Base-by-base conservation (phyloP, 2,329 filamentous ascomycete species). In the Ascochyta pisi region DNA sequence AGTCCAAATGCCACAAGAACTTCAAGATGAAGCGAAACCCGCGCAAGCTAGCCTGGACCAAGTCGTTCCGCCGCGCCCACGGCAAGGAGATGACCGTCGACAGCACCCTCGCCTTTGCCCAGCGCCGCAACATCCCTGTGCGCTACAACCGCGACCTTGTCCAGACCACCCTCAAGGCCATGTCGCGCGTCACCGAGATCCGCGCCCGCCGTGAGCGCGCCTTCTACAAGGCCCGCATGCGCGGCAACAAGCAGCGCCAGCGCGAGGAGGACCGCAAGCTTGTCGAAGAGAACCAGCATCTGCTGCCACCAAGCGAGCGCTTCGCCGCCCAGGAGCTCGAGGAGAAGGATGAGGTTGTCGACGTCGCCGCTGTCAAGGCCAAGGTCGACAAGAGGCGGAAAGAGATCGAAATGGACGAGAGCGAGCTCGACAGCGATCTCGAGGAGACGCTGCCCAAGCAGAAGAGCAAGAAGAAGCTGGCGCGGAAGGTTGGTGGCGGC, bases 1-100 rank as follows among this genome's bases (percentile, higher is more conserved):
- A 86, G 50, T 69, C 63, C 33, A 74, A 74, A 71, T 74, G 71
- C 63, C 87, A 89, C 78, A 88, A 87, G 67, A 82, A 82, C 71
- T 96, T 96, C 86, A 95, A 96, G 81, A 96, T 96, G 91, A 96
- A 96, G 89, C 89, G 95, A 66, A 97, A 98, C 81, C 93, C 94
- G 33, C 88, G 94, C 76, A 96, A 97, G 65, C 86, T 98, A 68
- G 95, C 92, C 79, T 97, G 94, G 95, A 73, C 68, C n/a, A 73
- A 73, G 52, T 64, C 64, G 9, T 73, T 70, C 67, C 69, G 68
- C 43, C 70, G 66, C 54, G 73, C 71, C 2, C 72, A 81, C 65
- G 85, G 87, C 65, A 78, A 88, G 96, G 91, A 75, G 61, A 69
- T 76, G 65, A 90, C 91, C 54, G 93, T 98, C 78, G 95, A 99